Base-by-base conservation (phyloP, 2,329 filamentous ascomycete genomes). In the Colletotrichum sp. region DNA sequence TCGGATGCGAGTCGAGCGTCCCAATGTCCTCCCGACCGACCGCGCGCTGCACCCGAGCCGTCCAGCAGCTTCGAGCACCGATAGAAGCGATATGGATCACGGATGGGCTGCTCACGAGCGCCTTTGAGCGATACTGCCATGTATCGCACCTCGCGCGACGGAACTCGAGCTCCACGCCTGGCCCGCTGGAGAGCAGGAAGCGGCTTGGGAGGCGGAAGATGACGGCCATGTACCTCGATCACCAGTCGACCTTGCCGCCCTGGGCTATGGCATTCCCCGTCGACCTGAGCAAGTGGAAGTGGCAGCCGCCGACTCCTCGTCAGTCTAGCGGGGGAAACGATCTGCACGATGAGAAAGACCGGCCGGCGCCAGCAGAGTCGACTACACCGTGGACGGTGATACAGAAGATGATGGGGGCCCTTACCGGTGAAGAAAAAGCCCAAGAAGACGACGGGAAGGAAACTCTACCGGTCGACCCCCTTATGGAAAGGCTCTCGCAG, bases 41-140 rank as follows among this genome's bases (percentile, higher is more conserved):
- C 81, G 86, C 86, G 81, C 82, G 80, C 75, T 91, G 88, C 86
- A 87, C 85, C 81, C 86, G 87, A 84, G 87, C 86, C 83, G 85
- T 87, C 80, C 86, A 87, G 76, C 69, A 64, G 60, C 80, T 87
- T 57, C 78, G 82, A 59, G 79, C 84, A 24, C 79, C 85, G 13
- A 78, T 79, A 74, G 88, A 90, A 68, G 84, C 86, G 59, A 80
- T 92, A 78, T 94, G 92, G 91, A 88, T 94, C 77, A 88, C 89
- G 34, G 92, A 94, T 79, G 86, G 90, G 62, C 79, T 90, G 28
- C 86, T 94, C 16, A 82, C 85, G 28, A 83, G 84, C 69, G 88
- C 89, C 4, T 90, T 92, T 78, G 86, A 88, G 63, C 85, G 86
- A 21, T 89, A 86, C 79, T 86, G 81, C 68, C 78, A 80, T 52